Evolutionary conservation across 2,329 filamentous ascomycete genomes (phyloP).

Genomic region (Byssothecium circinans): DNA sequence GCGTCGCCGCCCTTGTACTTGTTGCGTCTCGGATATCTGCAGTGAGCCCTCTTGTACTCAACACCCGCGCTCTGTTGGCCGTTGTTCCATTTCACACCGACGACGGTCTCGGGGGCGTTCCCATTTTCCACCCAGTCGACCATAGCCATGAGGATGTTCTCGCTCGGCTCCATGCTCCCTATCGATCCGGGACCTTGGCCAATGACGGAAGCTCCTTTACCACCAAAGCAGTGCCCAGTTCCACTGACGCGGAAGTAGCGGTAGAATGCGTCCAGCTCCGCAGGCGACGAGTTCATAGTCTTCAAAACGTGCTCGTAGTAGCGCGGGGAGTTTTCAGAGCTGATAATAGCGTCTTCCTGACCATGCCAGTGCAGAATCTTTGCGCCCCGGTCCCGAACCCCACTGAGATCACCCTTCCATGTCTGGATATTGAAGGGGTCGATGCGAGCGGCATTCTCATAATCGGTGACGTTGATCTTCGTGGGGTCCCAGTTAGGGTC

Average conservation of each 20-base stretch:
- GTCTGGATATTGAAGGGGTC: constrained; percentile 46
- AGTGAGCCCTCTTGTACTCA: constrained; percentile 39
- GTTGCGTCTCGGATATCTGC: constrained; percentile 42
- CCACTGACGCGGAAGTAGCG: constrained; percentile 57
- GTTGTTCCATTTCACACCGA: constrained; percentile 37
- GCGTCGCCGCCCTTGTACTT: constrained; percentile 38
- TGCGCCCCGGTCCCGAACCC: constrained; percentile 42
- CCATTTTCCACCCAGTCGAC: constrained; percentile 52
- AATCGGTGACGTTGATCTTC: constrained; percentile 46
- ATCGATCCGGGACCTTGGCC: constrained; percentile 26
- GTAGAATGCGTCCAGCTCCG: constrained; percentile 49
- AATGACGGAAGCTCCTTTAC: constrained; percentile 49
- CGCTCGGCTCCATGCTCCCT: constrained; percentile 37
- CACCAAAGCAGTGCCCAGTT: constrained; percentile 55
- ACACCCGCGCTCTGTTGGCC: constrained; percentile 31
- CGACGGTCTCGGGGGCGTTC: constrained; percentile 45
- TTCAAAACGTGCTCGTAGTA: constrained; percentile 54
- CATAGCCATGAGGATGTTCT: constrained; percentile 53
- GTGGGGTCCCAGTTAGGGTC: constrained; percentile 48
- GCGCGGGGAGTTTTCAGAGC: constrained; percentile 47
- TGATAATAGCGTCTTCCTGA: constrained; percentile 48
- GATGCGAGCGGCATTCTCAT: constrained; percentile 38
- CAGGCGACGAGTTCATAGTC: constrained; percentile 44
- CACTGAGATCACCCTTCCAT: constrained; percentile 46
- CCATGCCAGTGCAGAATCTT: constrained; percentile 55